Evolutionary conservation across 2,329 filamentous ascomycete species (phyloP).

Genomic region (Aspergillus novofumigatus): DNA sequence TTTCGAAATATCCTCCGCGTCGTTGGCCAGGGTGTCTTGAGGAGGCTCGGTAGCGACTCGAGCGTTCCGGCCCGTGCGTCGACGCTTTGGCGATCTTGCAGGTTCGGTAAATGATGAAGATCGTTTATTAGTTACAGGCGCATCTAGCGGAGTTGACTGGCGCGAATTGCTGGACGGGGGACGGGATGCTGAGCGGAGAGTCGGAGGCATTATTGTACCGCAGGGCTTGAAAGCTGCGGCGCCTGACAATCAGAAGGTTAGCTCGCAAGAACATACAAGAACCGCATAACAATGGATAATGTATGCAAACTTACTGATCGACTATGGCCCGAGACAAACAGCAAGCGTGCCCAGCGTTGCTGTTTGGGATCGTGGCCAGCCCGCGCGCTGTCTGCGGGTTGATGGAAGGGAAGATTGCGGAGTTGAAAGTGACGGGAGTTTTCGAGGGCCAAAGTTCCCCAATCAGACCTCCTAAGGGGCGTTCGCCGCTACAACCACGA

Average conservation of each 20-base stretch:
- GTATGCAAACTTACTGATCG: constrained; percentile 18
- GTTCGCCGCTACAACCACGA: constrained; percentile 17
- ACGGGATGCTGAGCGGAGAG: constrained; percentile 32
- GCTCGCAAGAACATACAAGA: constrained; percentile 12
- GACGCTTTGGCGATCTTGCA: constrained; percentile 29
- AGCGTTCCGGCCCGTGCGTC: constrained; percentile 26
- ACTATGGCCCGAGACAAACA: constrained; percentile 21
- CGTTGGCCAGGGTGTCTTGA: constrained; percentile 12
- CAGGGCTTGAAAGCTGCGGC: constrained; percentile 17
- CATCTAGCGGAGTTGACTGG: constrained; percentile 28
- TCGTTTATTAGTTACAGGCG: constrained; percentile 14
- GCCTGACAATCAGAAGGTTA: constrained; percentile 19
- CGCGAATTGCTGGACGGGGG: constrained; percentile 28
- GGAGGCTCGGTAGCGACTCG: constrained; percentile 22
- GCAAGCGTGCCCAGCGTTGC: constrained; percentile 28
- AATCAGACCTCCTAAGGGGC: constrained; percentile 22
- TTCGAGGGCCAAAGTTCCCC: constrained; percentile 21
- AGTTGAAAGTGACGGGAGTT: constrained; percentile 22
- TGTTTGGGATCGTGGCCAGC: constrained; percentile 28
- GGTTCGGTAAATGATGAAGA: constrained; percentile 25
- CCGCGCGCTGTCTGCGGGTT: constrained; percentile 29
- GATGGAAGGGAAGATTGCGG: constrained; percentile 23
- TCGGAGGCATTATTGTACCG: constrained; percentile 30
- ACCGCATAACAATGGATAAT: not conserved
- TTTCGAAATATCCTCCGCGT: constrained; percentile 9